Conservation (phyloP, 148 eudicot species). For the Suaeda aralocaspica region DNA sequence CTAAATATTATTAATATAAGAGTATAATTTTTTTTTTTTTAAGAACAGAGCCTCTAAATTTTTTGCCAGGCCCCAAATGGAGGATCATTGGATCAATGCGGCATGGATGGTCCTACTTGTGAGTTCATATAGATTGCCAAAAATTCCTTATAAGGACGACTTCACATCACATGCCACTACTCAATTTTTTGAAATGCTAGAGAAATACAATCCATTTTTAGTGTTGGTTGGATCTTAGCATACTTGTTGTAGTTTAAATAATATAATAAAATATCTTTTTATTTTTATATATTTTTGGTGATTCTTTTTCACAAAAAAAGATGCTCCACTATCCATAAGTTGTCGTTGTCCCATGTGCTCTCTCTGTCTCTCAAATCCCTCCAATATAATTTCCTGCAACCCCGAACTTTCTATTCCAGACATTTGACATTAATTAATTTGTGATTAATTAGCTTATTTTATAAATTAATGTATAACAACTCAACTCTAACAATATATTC, state of each 20-base stretch:
- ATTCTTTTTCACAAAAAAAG: not conserved
- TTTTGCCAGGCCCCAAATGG: too few species aligned
- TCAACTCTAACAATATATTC: constrained; percentile 17
- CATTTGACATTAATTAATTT: constrained; percentile 8
- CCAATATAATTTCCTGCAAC: constrained; percentile 9
- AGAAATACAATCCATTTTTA: constrained; percentile 9
- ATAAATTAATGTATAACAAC: constrained; percentile 3
- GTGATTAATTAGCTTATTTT: not conserved
- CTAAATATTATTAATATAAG: too few species aligned
- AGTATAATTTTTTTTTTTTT: too few species aligned
- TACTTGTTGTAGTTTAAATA: not conserved
- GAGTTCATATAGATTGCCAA: not conserved
- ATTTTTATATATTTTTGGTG: not conserved
- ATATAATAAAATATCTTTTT: not conserved
- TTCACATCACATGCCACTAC: constrained; percentile 14
- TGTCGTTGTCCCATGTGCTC: constrained; percentile 25
- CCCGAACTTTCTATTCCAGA: constrained; percentile 25
- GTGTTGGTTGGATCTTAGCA: constrained; percentile 17
- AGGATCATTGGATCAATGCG: not conserved
- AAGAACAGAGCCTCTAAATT: too few species aligned
- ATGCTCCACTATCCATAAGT: constrained; percentile 21
- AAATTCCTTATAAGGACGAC: not conserved
- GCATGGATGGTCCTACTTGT: not conserved
- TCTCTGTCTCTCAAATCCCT: not conserved
- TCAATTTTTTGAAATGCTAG: not conserved